A percentile compares a stretch with the other conserved stretches of the same genome.
Conservation (phyloP, 768 basidiomycete species). For the Pulveroboletus sp. region DNA sequence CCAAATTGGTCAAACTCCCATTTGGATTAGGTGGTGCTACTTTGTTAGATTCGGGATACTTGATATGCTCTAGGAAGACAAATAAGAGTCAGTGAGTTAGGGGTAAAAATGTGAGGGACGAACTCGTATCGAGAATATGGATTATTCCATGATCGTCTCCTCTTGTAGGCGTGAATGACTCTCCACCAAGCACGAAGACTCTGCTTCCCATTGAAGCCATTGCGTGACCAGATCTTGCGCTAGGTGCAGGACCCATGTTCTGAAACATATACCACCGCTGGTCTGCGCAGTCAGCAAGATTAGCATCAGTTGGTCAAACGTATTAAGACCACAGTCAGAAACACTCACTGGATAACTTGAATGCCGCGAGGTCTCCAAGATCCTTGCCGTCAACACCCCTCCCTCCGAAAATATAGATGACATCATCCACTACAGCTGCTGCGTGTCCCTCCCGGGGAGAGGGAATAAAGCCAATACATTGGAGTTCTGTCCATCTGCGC, state of each 20-base stretch:
- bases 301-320: slow-evolving; percentile 8
- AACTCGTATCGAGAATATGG: slow-evolving; percentile 95
- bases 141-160: slow-evolving; percentile 78
- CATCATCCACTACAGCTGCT: slow-evolving; percentile 93
- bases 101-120: slow-evolving; percentile 31
- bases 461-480: slow-evolving; percentile 96
- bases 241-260: slow-evolving; percentile 97
- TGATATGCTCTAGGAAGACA: slow-evolving; percentile 71
- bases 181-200: slow-evolving; percentile 94
- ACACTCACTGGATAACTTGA: slow-evolving; percentile 91
- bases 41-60: slow-evolving; percentile 75
- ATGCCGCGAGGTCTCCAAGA: slow-evolving; percentile 89
- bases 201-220: slow-evolving; percentile 90
- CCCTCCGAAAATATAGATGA: slow-evolving; percentile 97
- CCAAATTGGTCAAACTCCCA: slow-evolving; percentile 30
- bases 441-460: slow-evolving; percentile 95
- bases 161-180: slow-evolving; percentile 72
- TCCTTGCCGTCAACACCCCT: slow-evolving; percentile 97
- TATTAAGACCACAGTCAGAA: neutral
- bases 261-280: slow-evolving; percentile 99
- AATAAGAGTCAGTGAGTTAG: slow-evolving; percentile 2
- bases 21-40: slow-evolving; percentile 33
- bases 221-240: slow-evolving; percentile 93
- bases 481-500: slow-evolving; percentile 83
- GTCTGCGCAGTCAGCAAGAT: slow-evolving; percentile 46